Percentiles rank a stretch among this genome's conserved stretches.
These are phyloP conservation scores for Cudoniella acicularis DNA, from an alignment of 495 filamentous ascomycete species.

Conservation along the genomic window DNA sequence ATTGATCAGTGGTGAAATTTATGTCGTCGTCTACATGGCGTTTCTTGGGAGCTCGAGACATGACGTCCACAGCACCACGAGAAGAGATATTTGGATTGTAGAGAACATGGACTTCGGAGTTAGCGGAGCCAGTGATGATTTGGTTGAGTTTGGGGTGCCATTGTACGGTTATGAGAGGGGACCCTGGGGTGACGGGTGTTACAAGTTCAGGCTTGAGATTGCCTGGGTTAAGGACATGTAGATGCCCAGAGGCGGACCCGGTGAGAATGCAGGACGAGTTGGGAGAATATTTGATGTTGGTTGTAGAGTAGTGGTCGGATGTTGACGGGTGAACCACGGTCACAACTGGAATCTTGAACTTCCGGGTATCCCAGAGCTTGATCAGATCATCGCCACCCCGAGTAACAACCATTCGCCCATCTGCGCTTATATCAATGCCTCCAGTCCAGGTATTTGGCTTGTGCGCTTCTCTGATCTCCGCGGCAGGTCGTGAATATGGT, in stretches of 20 bases:
- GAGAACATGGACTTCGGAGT: conserved; percentile 82
- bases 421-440: conserved; percentile 84
- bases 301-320: conserved; percentile 74
- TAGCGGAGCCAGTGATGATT: conserved; percentile 89
- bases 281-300: conserved; percentile 86
- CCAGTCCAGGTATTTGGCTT: conserved; percentile 83
- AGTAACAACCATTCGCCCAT: conserved; percentile 85
- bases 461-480: conserved; percentile 84
- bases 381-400: conserved; percentile 81
- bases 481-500: conserved; percentile 79
- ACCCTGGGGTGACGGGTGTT: conserved; percentile 79
- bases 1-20: conserved; percentile 75
- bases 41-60: conserved; percentile 90
- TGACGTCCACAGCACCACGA: conserved; percentile 79
- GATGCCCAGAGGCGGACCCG: conserved; percentile 79
- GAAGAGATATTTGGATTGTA: conserved; percentile 81
- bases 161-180: conserved; percentile 74
- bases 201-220: conserved; percentile 80
- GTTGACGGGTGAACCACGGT: conserved; percentile 78
- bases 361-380: conserved; percentile 93
- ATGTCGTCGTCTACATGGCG: conserved; percentile 93
- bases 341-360: conserved; percentile 85
- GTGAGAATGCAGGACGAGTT: conserved; percentile 78
- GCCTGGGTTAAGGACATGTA: conserved; percentile 90
- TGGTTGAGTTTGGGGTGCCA: conserved; percentile 97